A percentile compares a stretch with the other conserved stretches of the same genome.
Evolutionary conservation across 2,329 filamentous ascomycete species (phyloP).

Genomic region (Hypoxylon sp.): DNA sequence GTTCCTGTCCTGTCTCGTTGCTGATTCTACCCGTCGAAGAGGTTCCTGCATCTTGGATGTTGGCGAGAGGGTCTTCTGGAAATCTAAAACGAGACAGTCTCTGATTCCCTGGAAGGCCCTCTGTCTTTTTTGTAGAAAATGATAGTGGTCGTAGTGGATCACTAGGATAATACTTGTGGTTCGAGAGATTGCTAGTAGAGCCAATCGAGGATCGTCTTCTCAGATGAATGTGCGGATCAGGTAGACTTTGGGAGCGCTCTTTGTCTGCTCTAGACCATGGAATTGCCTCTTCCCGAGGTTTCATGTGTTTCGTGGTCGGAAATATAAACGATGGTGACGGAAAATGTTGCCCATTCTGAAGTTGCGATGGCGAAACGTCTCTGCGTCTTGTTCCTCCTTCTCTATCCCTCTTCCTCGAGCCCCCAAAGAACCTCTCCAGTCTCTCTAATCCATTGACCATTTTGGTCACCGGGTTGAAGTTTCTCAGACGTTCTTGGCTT

Average conservation of each 20-base stretch:
- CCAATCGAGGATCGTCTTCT: conserved; percentile 45
- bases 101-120: conserved; percentile 19
- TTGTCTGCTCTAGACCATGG: conserved; percentile 40
- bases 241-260: conserved; percentile 47
- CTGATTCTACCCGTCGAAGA: conserved; percentile 13
- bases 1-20: not conserved
- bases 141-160: conserved; percentile 29
- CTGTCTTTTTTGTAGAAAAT: conserved; percentile 11
- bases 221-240: conserved; percentile 41
- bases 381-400: conserved; percentile 45
- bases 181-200: conserved; percentile 42
- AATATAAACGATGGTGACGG: conserved; percentile 62
- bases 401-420: conserved; percentile 56
- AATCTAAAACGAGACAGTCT: conserved; percentile 47
- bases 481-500: not conserved
- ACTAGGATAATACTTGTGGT: conserved; percentile 32
- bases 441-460: conserved; percentile 64
- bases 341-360: conserved; percentile 41
- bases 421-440: conserved; percentile 64
- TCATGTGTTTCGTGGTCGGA: conserved; percentile 67
- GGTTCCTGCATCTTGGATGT: conserved; percentile 18
- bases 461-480: conserved; percentile 35
- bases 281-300: conserved; percentile 68
- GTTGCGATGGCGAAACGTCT: conserved; percentile 35
- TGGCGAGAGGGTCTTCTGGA: conserved; percentile 47